A percentile compares a stretch with the other conserved stretches of the same genome.
Conservation (phyloP, 164 flowering plant genomes). For the Annona squamosa region DNA sequence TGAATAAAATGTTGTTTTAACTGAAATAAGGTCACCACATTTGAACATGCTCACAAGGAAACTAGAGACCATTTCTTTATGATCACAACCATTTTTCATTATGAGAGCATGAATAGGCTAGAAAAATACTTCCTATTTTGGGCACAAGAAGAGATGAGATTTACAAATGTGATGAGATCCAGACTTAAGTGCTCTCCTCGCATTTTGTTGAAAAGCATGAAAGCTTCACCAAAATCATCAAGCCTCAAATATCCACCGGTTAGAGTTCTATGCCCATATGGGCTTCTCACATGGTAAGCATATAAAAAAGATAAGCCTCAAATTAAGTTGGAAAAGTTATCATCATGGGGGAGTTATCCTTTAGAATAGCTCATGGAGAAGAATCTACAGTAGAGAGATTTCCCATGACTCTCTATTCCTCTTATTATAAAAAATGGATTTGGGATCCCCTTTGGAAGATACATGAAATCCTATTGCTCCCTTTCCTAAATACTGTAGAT, state of each 20-base stretch:
- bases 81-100: conserved; percentile 23
- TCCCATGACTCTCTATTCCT: too few relatives aligned
- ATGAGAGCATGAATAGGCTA: conserved; percentile 27
- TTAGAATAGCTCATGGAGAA: too few relatives aligned
- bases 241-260: conserved; percentile 20
- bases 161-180: conserved; percentile 21
- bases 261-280: conserved; percentile 5
- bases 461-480: too few relatives aligned
- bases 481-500: too few relatives aligned
- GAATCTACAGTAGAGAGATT: too few relatives aligned
- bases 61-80: conserved; percentile 18
- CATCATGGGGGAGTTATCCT: too few relatives aligned
- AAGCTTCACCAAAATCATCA: conserved; percentile 19
- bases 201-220: conserved; percentile 24
- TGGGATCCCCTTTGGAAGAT: too few relatives aligned
- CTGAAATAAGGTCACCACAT: conserved; percentile 24
- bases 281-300: too few relatives aligned
- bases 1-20: conserved; percentile 21
- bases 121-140: conserved; percentile 12
- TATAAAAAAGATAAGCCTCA: too few relatives aligned
- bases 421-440: too few relatives aligned
- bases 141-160: conserved; percentile 18
- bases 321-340: too few relatives aligned
- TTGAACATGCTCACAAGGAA: conserved; percentile 24
- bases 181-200: conserved; percentile 3